Conservation (phyloP, 2,329 filamentous ascomycete genomes). For the Fusarium anthophilum region DNA sequence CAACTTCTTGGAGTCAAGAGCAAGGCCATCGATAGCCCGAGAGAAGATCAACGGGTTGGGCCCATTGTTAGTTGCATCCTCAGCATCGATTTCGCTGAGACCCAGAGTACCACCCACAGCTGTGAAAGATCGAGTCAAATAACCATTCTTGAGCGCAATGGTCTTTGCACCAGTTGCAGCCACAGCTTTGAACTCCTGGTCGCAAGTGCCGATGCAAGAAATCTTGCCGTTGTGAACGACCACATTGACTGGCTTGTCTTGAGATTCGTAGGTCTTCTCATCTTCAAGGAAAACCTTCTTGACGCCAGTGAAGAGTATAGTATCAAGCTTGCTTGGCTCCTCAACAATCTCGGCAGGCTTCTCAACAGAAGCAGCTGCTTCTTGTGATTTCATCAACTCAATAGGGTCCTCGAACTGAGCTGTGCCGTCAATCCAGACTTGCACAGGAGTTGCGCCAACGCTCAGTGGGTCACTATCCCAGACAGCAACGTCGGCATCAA, state of each 20-base stretch:
- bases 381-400: conserved; percentile 61
- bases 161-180: conserved; percentile 46
- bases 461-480: conserved; percentile 72
- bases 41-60: conserved; percentile 59
- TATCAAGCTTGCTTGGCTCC: conserved; percentile 49
- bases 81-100: conserved; percentile 70
- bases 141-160: conserved; percentile 65
- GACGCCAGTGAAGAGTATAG: conserved; percentile 67
- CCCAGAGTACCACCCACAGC: conserved; percentile 69
- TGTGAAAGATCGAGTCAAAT: conserved; percentile 68
- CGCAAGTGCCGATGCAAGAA: conserved; percentile 65
- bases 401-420: conserved; percentile 63
- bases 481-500: conserved; percentile 68
- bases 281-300: conserved; percentile 60
- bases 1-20: conserved; percentile 65
- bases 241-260: conserved; percentile 55
- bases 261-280: conserved; percentile 48
- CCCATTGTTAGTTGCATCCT: conserved; percentile 64
- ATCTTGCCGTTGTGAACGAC: conserved; percentile 64
- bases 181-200: conserved; percentile 53
- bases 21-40: conserved; percentile 66
- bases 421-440: conserved; percentile 72
- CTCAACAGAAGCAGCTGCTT: conserved; percentile 50
- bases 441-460: conserved; percentile 66
- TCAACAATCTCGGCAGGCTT: conserved; percentile 54